Percentiles rank a stretch among this genome's conserved stretches.
Conservation (phyloP, 1,139 yeast species). For the Candida neerlandica region DNA sequence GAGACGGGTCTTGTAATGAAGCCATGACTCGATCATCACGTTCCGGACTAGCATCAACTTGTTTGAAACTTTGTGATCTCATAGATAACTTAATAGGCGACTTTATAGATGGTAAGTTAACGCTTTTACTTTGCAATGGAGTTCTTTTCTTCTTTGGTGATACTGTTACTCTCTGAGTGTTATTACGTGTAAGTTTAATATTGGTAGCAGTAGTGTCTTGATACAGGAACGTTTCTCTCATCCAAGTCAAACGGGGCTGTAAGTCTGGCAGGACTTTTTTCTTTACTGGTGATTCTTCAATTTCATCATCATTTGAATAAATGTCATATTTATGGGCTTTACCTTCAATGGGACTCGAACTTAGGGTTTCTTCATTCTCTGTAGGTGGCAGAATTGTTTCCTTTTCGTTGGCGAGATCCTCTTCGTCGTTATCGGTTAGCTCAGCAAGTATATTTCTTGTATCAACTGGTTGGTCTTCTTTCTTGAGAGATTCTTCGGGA, state of each 20-base stretch:
- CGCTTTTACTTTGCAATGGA: constrained; percentile 7
- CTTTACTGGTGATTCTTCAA: constrained; percentile 46
- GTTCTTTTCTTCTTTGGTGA: background rate
- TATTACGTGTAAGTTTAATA: background rate
- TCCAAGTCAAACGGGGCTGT: constrained; percentile 6
- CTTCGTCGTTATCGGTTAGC: constrained; percentile 26
- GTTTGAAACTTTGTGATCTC: background rate
- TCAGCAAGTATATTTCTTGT: constrained; percentile 21
- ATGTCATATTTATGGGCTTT: constrained; percentile 13
- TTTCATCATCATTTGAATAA: constrained; percentile 40
- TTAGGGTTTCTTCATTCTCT: background rate
- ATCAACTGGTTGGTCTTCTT: constrained; percentile 5
- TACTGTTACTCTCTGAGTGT: background rate
- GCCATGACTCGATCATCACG: background rate
- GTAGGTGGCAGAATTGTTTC: background rate
- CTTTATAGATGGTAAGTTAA: constrained; percentile 2
- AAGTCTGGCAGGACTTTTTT: constrained; percentile 2
- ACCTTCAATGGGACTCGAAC: background rate
- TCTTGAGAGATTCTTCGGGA: constrained; percentile 29
- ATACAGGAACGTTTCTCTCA: constrained; percentile 12
- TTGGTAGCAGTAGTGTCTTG: background rate
- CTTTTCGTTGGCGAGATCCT: constrained; percentile 8
- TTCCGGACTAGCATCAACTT: constrained; percentile 10
- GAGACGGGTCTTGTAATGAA: background rate
- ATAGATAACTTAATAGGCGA: constrained; percentile 2